A percentile compares a stretch with the other conserved stretches of the same genome.
phyloP scores from a whole-genome alignment of 2,329 filamentous ascomycete species.

The Diaporthe nobilis region DNA sequence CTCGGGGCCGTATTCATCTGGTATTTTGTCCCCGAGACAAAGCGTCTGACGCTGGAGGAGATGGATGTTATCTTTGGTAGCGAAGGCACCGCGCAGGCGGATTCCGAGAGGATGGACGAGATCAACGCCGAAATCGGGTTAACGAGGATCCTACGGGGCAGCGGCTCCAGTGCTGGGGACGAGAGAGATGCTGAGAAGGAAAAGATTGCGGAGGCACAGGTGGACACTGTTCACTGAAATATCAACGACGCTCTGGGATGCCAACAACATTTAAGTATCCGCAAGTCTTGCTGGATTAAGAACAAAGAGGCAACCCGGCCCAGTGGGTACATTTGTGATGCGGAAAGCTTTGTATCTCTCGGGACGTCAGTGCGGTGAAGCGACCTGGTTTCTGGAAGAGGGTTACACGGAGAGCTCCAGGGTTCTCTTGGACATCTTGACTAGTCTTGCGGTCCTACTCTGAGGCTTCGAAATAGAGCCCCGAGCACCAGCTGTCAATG shows the following conservation, averaged over 20 bases:
- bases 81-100: slow-evolving; percentile 75
- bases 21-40: slow-evolving; percentile 76
- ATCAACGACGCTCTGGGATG: too few relatives aligned
- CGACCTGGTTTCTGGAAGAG: background rate
- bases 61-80: slow-evolving; percentile 79
- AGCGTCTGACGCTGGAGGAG: slow-evolving; percentile 74
- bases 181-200: slow-evolving; percentile 46
- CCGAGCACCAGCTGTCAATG: background rate
- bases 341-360: too few relatives aligned
- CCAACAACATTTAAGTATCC: too few relatives aligned
- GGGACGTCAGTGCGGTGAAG: background rate
- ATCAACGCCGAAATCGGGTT: slow-evolving; percentile 80
- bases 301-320: background rate
- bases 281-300: too few relatives aligned
- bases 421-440: background rate
- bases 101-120: slow-evolving; percentile 79
- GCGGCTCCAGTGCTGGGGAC: slow-evolving; percentile 42
- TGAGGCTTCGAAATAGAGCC: background rate
- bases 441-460: background rate
- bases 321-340: background rate
- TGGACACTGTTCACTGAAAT: slow-evolving; percentile 19
- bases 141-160: slow-evolving; percentile 54
- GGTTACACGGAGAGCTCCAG: background rate
- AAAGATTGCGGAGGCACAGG: slow-evolving; percentile 39
- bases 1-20: slow-evolving; percentile 73